Evolutionary conservation across 2,329 filamentous ascomycete species (phyloP), one percentile per base, ranked within the genome.

Genomic region (Achaetomium macrosporum): DNA sequence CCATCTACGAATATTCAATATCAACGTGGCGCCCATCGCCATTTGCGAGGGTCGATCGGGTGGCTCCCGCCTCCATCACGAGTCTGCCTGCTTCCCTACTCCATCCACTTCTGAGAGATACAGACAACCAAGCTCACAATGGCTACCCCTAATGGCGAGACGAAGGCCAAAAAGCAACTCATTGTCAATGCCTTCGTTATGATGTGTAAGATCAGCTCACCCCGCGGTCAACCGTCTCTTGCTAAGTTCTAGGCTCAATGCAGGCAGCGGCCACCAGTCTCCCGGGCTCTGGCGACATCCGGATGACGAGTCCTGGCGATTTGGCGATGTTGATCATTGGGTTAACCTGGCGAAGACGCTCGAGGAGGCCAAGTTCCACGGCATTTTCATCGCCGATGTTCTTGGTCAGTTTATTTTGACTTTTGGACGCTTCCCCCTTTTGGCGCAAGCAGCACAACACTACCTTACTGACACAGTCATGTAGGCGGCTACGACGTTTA

Each of bases 401-500:
- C 72, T 87, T 1, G 76, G 62, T 58, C 19, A 41, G 48, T 53
- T 29, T 20, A n/a, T 49, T 50, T 50, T 16, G 39, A 8, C 15
- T n/a, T 9, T 37, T 5, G 4, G 15, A 40, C 25, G 25, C 7
- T 7, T 25, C 25, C 25, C 25, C 25, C 25, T 4, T 25, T 25
- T 25, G 4, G 4, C 7, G 25, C 4, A 25, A 7, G 25, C 25
- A 25, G 33, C 10, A 31, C 1, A 25, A 31, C n/a, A n/a, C n/a
- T n/a, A 13, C 2, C 3, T 19, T 25, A 46, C 33, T 54, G 5
- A 15, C 33, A 15, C 16, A 30, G 9, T 9, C 5, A 15, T 20
- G 39, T 25, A 59, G 82, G 81, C 3, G 81, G 81, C 6, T 87
- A 87, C 62, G 84, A 88, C 69, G 82, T 87, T 5, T 88, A 86